phyloP scores from a whole-genome alignment of 2,329 filamentous ascomycete species.

The Fusarium concolor region DNA sequence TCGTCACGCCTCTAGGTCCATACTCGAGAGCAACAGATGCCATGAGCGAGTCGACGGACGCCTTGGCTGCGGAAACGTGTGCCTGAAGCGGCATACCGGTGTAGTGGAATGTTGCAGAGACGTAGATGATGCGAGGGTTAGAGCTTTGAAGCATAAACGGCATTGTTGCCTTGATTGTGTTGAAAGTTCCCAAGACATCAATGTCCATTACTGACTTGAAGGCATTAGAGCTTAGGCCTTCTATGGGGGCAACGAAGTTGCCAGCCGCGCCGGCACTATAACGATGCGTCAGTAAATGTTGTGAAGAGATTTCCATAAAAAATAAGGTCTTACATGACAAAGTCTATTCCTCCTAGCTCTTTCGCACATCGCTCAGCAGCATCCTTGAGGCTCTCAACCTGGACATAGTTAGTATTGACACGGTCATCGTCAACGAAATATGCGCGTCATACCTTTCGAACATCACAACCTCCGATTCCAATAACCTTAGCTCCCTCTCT shows the following conservation, averaged over 20 bases:
- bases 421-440: not conserved
- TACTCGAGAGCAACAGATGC: conserved; percentile 87
- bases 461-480: conserved; percentile 83
- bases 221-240: conserved; percentile 84
- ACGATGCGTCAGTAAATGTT: not conserved
- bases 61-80: conserved; percentile 93
- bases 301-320: not conserved
- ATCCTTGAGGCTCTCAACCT: conserved; percentile 57
- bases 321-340: conserved; percentile 78
- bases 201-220: conserved; percentile 98
- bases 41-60: conserved; percentile 87
- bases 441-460: conserved; percentile 69
- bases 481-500: conserved; percentile 85
- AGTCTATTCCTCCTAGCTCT: conserved; percentile 91
- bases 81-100: conserved; percentile 86
- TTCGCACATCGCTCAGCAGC: conserved; percentile 83
- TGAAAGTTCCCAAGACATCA: conserved; percentile 92
- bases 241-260: conserved; percentile 91
- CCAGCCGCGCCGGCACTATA: conserved; percentile 91
- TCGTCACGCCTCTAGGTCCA: conserved; percentile 85
- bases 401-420: not conserved
- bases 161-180: conserved; percentile 92
- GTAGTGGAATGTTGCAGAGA: conserved; percentile 93
- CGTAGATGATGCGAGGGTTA: conserved; percentile 83
- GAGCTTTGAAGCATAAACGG: conserved; percentile 84